A percentile compares a stretch with the other conserved stretches of the same genome.
Conservation (phyloP, 1,139 yeast species). For the Scheffersomyces cryptocercus region DNA sequence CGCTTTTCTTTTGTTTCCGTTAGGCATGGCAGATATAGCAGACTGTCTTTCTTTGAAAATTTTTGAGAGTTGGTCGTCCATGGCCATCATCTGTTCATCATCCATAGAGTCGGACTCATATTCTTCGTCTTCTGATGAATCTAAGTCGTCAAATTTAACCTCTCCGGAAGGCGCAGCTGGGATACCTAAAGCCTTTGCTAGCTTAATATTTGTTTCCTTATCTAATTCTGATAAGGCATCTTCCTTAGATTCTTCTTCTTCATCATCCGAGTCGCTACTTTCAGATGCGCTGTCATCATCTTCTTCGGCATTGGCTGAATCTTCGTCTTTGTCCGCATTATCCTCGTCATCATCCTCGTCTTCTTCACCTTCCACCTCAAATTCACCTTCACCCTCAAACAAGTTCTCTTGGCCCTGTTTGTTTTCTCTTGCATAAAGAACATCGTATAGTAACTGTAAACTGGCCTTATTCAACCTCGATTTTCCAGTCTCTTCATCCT, state of each 20-base stretch:
- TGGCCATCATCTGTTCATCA: slow-evolving; percentile 96
- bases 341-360: slow-evolving; percentile 27
- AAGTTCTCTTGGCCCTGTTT: slow-evolving; percentile 76
- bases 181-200: slow-evolving; percentile 78
- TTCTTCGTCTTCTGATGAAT: slow-evolving; percentile 39
- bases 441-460: slow-evolving; percentile 23
- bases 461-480: slow-evolving; percentile 23
- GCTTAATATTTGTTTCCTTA: slow-evolving; percentile 63
- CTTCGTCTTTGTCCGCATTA: slow-evolving; percentile 20
- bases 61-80: slow-evolving; percentile 80
- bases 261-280: slow-evolving; percentile 29
- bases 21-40: slow-evolving; percentile 49
- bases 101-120: slow-evolving; percentile 84
- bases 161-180: slow-evolving; percentile 52
- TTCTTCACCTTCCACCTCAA: slow-evolving; percentile 32
- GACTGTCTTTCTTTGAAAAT: slow-evolving; percentile 82
- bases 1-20: slow-evolving; percentile 67
- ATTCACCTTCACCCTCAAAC: slow-evolving; percentile 66
- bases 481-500: slow-evolving; percentile 25
- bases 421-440: slow-evolving; percentile 74
- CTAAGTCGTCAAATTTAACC: slow-evolving; percentile 43
- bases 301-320: slow-evolving; percentile 32
- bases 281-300: slow-evolving; percentile 28
- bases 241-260: slow-evolving; percentile 17
- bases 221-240: slow-evolving; percentile 57